Evolutionary conservation across 192 early-diverging fungal genomes (phyloP), one percentile per base, ranked within the genome.

Genomic region (Backusella sp.): DNA sequence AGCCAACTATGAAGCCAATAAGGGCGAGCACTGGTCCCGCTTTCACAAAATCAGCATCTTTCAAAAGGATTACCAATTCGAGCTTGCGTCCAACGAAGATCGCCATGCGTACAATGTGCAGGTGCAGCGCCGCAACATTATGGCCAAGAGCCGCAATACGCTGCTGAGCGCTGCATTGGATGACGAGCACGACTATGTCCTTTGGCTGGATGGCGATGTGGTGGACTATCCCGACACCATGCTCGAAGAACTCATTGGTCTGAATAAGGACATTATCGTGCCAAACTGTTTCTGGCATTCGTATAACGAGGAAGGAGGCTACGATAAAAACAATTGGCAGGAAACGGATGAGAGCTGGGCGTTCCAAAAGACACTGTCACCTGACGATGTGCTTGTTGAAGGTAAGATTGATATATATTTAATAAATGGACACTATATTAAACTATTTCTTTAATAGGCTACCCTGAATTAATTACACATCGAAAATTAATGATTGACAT

Each of bases 141-240:
- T 93, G 81, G 89, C 91, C 32, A 83, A 83, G 15, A 85, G 85
- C 15, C 86, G 92, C 67, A 93, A 91, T 70, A 83, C 82, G 26
- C 73, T 92, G 32, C 82, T 90, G 75, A 82, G 84, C 1, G 80
- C 86, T 3, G 85, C 92, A 1, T 73, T 93, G 5, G 66, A 76
- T 11, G 83, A 87, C 62, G 90, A 93, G 35, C 84, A 66, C 30
- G 66, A 86, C 8, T 93, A 90, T 90, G 90, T 93, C 12, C 82
- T 93, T 6, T 93, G 92, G 92, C 79, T 93, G 6, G 92, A 93
- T 62, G 89, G 87, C 17, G 91, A 93, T 77, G 85, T 93, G 15
- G 80, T 90, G 32, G 85, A 87, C 70, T 93, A 91, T 59, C 87
- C 91, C 1, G 82, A 85, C 7, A 85, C 84, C 39, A 76, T 91